A percentile compares a stretch with the other conserved stretches of the same genome.
Conservation (phyloP, 345 rosid genomes). For the Boechera retrofracta region DNA sequence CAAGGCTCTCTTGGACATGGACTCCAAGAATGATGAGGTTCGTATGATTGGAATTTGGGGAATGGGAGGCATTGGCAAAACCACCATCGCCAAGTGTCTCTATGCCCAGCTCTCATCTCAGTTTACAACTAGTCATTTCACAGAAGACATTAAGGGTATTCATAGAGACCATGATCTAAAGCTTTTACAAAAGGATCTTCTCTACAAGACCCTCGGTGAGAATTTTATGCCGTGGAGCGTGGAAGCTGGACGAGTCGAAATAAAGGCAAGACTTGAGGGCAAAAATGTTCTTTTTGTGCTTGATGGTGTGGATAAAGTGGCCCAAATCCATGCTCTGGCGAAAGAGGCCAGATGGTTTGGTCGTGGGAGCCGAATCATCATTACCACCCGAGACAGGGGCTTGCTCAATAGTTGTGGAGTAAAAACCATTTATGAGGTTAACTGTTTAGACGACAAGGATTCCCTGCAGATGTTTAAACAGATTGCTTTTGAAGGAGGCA, state of each 20-base stretch:
- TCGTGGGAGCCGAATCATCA: constrained; percentile 16
- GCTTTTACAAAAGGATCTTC: background rate
- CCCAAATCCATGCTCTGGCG: background rate
- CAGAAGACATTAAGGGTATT: background rate
- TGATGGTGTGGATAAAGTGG: constrained; percentile 21
- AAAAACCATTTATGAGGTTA: constrained; percentile 3
- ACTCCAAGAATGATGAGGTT: background rate
- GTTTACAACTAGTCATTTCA: background rate
- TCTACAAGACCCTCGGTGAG: background rate
- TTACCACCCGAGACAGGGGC: background rate
- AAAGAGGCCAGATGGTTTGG: constrained; percentile 29
- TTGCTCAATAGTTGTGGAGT: constrained; percentile 5
- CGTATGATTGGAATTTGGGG: constrained; percentile 6
- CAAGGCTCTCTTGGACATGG: background rate
- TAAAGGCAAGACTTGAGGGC: background rate
- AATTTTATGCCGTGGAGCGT: background rate
- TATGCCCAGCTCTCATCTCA: background rate
- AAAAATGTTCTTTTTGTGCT: constrained; percentile 22
- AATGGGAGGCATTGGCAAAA: constrained; percentile 7
- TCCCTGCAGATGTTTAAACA: constrained; percentile 28
- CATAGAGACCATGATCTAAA: background rate
- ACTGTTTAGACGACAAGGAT: constrained; percentile 2
- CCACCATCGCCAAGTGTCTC: background rate
- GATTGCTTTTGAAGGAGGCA: constrained; percentile 8
- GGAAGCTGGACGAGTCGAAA: background rate